Conservation (phyloP, 116 monocot species). For the Zostera marina region DNA sequence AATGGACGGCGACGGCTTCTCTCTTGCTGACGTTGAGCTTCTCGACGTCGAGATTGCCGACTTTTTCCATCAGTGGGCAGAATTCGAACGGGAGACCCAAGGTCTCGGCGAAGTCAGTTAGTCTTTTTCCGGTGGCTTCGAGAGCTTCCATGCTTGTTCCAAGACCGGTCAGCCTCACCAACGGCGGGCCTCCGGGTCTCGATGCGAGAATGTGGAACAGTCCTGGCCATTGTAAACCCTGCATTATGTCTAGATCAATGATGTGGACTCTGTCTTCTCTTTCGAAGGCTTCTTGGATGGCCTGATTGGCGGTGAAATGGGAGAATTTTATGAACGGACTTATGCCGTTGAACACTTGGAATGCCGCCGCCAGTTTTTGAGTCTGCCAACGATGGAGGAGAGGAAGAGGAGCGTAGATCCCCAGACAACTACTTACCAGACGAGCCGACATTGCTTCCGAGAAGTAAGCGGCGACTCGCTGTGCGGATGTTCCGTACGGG, state of each 20-base stretch:
- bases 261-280: conserved; percentile 83
- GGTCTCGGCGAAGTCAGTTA: conserved; percentile 87
- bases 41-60: conserved; percentile 71
- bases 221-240: conserved; percentile 95
- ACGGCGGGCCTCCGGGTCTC: conserved; percentile 70
- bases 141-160: conserved; percentile 74
- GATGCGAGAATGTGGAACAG: conserved; percentile 89
- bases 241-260: conserved; percentile 97
- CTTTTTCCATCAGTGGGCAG: conserved; percentile 64
- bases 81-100: conserved; percentile 89
- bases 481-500: conserved; percentile 84
- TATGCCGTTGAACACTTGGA: conserved; percentile 94
- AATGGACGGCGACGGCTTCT: conserved; percentile 90
- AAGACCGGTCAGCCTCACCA: conserved; percentile 72
- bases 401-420: conserved; percentile 64
- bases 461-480: conserved; percentile 98
- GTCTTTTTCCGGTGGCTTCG: conserved; percentile 83
- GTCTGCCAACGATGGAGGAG: conserved; percentile 24
- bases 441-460: conserved; percentile 96
- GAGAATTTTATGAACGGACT: conserved; percentile 96
- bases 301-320: conserved; percentile 96
- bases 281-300: conserved; percentile 93
- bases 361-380: conserved; percentile 63
- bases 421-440: conserved; percentile 76
- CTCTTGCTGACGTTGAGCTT: conserved; percentile 51